Conservation (phyloP, 2,329 filamentous ascomycete genomes). For the Cytospora chrysosperma region DNA sequence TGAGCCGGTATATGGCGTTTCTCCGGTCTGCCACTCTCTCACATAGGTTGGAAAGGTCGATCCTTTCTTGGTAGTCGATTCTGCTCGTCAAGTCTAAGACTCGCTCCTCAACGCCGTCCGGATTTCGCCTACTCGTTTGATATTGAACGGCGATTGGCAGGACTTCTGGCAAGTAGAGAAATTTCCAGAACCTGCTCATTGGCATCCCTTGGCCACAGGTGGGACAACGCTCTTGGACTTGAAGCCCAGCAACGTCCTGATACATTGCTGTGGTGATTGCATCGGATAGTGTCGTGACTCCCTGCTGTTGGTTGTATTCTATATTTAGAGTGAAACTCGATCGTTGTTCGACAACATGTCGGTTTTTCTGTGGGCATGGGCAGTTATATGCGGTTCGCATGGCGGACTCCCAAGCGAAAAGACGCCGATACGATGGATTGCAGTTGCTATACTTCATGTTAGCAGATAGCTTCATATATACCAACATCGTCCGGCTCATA, state of each 20-base stretch:
- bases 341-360: not conserved
- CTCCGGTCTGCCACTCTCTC: not conserved
- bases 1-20: not conserved
- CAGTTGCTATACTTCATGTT: not conserved
- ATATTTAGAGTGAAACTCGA: not conserved
- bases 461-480: not conserved
- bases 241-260: rapidly evolving
- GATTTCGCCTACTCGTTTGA: no score
- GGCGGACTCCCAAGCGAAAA: not conserved
- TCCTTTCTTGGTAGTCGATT: not conserved
- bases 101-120: no score
- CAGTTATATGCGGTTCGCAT: not conserved
- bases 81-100: not conserved
- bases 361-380: not conserved
- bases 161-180: constrained; percentile 6
- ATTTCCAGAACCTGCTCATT: not conserved
- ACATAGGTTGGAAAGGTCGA: not conserved
- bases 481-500: not conserved
- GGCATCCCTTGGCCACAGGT: not conserved
- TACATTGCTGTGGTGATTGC: not conserved
- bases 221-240: no score
- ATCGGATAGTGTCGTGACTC: not conserved
- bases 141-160: not conserved
- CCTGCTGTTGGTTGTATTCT: not conserved
- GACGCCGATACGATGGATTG: not conserved